Percentiles rank a stretch among this genome's conserved stretches.
Evolutionary conservation across 495 filamentous ascomycete genomes (phyloP).

Genomic region (Darksidea phi): DNA sequence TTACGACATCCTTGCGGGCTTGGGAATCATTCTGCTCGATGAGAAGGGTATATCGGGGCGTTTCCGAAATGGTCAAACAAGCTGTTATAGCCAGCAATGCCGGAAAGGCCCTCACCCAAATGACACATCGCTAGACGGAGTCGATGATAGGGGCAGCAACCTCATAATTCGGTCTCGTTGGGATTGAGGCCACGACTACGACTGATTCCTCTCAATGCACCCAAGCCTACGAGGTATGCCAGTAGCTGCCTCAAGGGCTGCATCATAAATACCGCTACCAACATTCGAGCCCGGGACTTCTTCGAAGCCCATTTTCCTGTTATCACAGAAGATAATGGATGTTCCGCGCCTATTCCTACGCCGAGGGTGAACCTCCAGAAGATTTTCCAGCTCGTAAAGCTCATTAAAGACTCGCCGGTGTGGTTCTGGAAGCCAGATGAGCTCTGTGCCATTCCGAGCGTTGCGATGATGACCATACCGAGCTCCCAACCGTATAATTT

Average conservation of each 20-base stretch:
- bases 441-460: conserved; percentile 52
- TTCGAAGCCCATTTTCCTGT: conserved; percentile 64
- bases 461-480: conserved; percentile 54
- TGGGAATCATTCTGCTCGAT: conserved; percentile 37
- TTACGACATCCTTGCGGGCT: conserved; percentile 38
- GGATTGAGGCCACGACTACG: conserved; percentile 52
- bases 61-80: conserved; percentile 62
- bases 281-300: conserved; percentile 59
- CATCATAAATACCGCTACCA: conserved; percentile 66
- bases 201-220: conserved; percentile 25
- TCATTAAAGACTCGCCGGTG: conserved; percentile 10
- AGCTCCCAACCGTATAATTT: conserved; percentile 65
- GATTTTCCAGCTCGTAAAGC: conserved; percentile 14
- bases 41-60: conserved; percentile 57
- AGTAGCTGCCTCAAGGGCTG: conserved; percentile 66
- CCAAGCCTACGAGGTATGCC: conserved; percentile 44
- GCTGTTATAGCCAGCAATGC: conserved; percentile 58
- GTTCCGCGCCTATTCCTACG: conserved; percentile 54
- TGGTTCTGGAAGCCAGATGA: conserved; percentile 9
- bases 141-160: conserved; percentile 43
- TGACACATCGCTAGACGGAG: conserved; percentile 59
- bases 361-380: conserved; percentile 42
- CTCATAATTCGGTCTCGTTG: neutral
- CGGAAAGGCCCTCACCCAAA: conserved; percentile 61
- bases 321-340: conserved; percentile 58